Conservation (phyloP, 495 filamentous ascomycete genomes). For the Hyaloscypha variabilis region DNA sequence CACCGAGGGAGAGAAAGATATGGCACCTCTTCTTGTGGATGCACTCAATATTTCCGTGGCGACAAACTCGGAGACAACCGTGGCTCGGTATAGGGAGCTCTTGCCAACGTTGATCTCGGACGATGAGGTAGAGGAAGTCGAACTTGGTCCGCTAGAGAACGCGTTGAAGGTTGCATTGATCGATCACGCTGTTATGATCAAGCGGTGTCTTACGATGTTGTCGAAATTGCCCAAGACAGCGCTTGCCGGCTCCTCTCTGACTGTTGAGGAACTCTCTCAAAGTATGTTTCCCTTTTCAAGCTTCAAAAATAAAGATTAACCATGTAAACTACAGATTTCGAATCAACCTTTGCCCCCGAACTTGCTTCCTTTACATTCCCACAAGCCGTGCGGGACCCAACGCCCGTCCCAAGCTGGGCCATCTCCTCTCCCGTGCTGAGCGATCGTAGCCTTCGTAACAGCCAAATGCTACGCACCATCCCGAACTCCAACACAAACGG, state of each 20-base stretch:
- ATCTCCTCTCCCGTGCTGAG: constrained; percentile 11
- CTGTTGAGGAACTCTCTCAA: neutral
- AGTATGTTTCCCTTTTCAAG: constrained; percentile 18
- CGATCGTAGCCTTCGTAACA: neutral
- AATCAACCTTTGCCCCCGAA: constrained; percentile 64
- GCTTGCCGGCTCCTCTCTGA: constrained; percentile 24
- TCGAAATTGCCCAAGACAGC: constrained; percentile 43
- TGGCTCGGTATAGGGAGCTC: constrained; percentile 74
- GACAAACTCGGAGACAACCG: constrained; percentile 64
- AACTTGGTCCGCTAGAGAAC: constrained; percentile 71
- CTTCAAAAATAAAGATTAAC: constrained; percentile 2
- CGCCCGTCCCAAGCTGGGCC: constrained; percentile 13
- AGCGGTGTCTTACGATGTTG: constrained; percentile 76
- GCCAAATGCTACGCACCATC: constrained; percentile 7
- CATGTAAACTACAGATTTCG: constrained; percentile 51
- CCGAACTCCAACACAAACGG: constrained; percentile 22
- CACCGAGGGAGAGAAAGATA: constrained; percentile 72
- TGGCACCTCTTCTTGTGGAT: constrained; percentile 64
- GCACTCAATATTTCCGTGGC: constrained; percentile 75
- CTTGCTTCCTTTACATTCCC: constrained; percentile 53
- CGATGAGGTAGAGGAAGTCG: constrained; percentile 49
- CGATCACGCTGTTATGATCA: constrained; percentile 86
- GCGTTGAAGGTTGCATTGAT: constrained; percentile 84
- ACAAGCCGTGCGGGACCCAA: constrained; percentile 13
- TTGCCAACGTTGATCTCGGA: constrained; percentile 47